phyloP scores from a whole-genome alignment of 306 rosid genomes.

The Canavalia gladiata region DNA sequence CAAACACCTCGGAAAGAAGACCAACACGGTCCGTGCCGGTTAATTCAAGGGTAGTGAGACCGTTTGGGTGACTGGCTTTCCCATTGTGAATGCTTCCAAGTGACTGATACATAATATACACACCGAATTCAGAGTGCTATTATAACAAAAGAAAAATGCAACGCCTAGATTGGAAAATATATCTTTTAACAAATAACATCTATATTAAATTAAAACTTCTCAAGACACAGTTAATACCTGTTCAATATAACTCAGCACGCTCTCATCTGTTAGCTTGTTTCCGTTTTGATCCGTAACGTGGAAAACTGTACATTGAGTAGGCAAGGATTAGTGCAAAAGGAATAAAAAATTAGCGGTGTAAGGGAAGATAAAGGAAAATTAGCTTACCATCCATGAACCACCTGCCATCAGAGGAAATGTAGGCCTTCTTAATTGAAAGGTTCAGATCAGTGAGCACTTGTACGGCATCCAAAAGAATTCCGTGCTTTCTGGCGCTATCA shows the following conservation, averaged over 20 bases:
- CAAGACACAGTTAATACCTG: slow-evolving; percentile 63
- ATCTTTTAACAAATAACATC: neutral
- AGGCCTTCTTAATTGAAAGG: slow-evolving; percentile 85
- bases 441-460: slow-evolving; percentile 90
- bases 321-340: slow-evolving; percentile 10
- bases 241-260: slow-evolving; percentile 79
- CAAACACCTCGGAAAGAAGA: slow-evolving; percentile 91
- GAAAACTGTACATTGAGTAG: slow-evolving; percentile 69
- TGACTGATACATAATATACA: slow-evolving; percentile 59
- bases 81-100: slow-evolving; percentile 72
- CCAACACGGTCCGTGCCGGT: slow-evolving; percentile 91
- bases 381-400: slow-evolving; percentile 99
- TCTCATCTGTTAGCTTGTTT: slow-evolving; percentile 85
- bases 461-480: slow-evolving; percentile 88
- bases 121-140: neutral
- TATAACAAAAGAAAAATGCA: neutral
- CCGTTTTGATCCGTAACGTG: slow-evolving; percentile 91
- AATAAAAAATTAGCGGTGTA: neutral
- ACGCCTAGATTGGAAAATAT: neutral
- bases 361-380: neutral
- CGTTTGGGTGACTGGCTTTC: slow-evolving; percentile 52
- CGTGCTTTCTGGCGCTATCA: slow-evolving; percentile 91
- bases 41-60: slow-evolving; percentile 82
- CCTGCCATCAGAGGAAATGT: slow-evolving; percentile 90
- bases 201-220: neutral